These are phyloP conservation scores for Puccinia horiana DNA, from an alignment of 1,284 basidiomycete genomes.

Conservation along the genomic window DNA sequence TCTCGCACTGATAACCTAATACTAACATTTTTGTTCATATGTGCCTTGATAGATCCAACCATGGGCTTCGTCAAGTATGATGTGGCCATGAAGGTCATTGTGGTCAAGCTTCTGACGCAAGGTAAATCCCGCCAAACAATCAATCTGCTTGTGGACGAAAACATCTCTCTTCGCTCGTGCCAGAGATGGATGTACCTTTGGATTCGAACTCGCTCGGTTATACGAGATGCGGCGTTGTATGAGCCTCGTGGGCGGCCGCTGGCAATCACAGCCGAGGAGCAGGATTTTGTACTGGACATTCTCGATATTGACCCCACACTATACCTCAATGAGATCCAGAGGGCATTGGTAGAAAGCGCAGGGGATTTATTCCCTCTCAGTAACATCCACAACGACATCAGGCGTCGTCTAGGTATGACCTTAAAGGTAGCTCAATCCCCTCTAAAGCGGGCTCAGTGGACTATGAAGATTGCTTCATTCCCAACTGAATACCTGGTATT, in stretches of 20 bases:
- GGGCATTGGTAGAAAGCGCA: background rate
- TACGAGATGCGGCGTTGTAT: background rate
- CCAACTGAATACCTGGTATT: background rate
- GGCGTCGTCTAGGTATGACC: background rate
- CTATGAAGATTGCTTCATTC: background rate
- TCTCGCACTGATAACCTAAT: too few relatives aligned
- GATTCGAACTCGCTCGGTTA: background rate
- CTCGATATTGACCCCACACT: background rate
- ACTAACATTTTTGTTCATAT: too few relatives aligned
- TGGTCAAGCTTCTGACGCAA: background rate
- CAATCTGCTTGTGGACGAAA: background rate
- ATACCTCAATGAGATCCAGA: background rate
- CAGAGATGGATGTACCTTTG: background rate
- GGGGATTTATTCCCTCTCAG: too few relatives aligned
- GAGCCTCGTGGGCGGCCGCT: background rate
- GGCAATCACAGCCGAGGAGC: background rate
- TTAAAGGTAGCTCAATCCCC: background rate
- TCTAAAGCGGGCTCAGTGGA: background rate
- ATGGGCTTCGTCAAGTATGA: background rate
- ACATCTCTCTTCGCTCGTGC: background rate
- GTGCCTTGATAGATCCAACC: too few relatives aligned
- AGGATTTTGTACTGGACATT: constrained; percentile 3
- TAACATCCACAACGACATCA: background rate
- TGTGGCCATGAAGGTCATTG: background rate
- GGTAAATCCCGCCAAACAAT: background rate